Percentiles rank a stretch among this genome's conserved stretches.
These are phyloP conservation scores for Centrapalus pauciflorus DNA, from an alignment of 129 eudicot species.

Conservation along the genomic window DNA sequence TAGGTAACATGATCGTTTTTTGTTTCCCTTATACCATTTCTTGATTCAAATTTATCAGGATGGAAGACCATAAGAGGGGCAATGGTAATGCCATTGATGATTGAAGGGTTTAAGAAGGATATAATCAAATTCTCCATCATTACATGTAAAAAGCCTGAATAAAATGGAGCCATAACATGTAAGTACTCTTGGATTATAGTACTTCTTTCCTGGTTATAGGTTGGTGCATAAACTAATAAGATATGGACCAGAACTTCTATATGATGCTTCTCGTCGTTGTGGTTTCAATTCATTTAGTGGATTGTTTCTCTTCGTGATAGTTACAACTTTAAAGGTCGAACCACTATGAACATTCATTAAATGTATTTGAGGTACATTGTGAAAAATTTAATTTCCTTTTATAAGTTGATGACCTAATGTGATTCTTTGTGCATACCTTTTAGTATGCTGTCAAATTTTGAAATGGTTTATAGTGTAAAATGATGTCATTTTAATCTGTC, in stretches of 20 bases:
- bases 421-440: no score
- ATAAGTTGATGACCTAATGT: no score
- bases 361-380: no score
- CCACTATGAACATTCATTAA: no score
- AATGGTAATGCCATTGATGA: slow-evolving; percentile 85
- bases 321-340: no score
- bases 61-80: slow-evolving; percentile 91
- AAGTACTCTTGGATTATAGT: not conserved
- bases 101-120: slow-evolving; percentile 74
- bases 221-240: no score
- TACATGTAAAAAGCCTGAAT: slow-evolving; percentile 65
- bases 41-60: slow-evolving; percentile 37
- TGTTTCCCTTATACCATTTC: not conserved
- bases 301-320: not conserved
- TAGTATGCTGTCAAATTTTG: no score
- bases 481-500: no score
- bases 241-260: no score
- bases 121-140: slow-evolving; percentile 76
- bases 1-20: not conserved
- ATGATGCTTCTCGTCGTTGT: no score
- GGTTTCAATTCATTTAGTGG: not conserved
- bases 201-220: not conserved
- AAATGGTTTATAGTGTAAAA: no score
- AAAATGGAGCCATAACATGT: not conserved
- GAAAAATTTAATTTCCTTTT: no score